Base-by-base conservation (phyloP, 179 eudicot species). In the Patellifolia procumbens region DNA sequence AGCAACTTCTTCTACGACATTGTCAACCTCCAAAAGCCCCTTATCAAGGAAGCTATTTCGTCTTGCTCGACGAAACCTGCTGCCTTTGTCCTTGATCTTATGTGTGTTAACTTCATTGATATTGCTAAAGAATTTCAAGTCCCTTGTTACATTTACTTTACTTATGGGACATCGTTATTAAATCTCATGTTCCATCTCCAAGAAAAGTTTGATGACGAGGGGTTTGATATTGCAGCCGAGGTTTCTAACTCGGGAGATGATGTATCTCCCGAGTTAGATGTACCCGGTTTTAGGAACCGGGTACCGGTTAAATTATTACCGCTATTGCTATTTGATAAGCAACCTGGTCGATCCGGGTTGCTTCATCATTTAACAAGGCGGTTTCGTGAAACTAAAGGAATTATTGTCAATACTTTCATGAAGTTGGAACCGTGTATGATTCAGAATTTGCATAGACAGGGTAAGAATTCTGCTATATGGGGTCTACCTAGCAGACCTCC, bases 391-490 rank as follows among this genome's bases (percentile, higher is more conserved):
- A 7, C 76, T 0, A 83, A 83, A 52, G 93, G 93, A 2, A 87
- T 91, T 29, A 19, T 91, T 2, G 77, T 89, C 15, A 89, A 91
- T 62, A 84, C 91, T 0, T 88, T 85, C 42, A 19, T 2, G 9
- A 91, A 88, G 70, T 43, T 86, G 3, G 91, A 89, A 69, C 34
- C 80, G 0, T 45, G 49, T 37, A 73, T 73, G 2, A n/a, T 85
- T 0, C 26, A 81, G 8, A 32, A 80, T 0, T 72, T 86, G 6
- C 59, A 67, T 34, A 62, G 42, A n/a, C n/a, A n/a, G n/a, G n/a
- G n/a, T n/a, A n/a, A n/a, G n/a, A n/a, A n/a, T n/a, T n/a, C n/a
- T n/a, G n/a, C n/a, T n/a, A n/a, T n/a, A n/a, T n/a, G n/a, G n/a
- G n/a, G n/a, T n/a, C n/a, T n/a, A n/a, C n/a, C n/a, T n/a, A n/a